Evolutionary conservation across 1,284 basidiomycete species (phyloP), one percentile per base, ranked within the genome.

Genomic region (Fistulina hepatica): DNA sequence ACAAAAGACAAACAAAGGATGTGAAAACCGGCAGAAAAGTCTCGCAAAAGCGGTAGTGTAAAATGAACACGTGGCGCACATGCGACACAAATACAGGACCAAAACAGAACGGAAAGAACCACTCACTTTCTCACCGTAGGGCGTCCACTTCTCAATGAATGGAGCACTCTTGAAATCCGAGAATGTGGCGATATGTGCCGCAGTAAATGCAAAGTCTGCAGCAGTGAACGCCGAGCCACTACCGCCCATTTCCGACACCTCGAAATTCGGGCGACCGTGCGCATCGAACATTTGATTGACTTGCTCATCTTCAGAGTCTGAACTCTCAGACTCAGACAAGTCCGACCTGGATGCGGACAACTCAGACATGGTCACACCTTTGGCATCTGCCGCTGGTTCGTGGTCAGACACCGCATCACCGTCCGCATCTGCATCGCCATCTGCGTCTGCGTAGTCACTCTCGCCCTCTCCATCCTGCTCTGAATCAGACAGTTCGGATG

Each of bases 201-300:
- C 73, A 33, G 72, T 58, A 34, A 69, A 60, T 43, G 71, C 68
- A 40, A 69, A 54, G 50, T 81, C 80, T n/a, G 71, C 71, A 15
- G 62, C 60, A 16, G 65, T 71, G 46, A 73, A 74, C 4, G 64
- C 40, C 19, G 53, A 54, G 7, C 74, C 69, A 36, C 53, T 57
- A 36, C 48, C 49, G 9, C 75, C 73, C 73, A 79, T 77, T 15
- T 65, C 56, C 41, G 55, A 61, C 43, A 71, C 69, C 33, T 73
- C 64, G 16, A 53, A 59, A 7, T 48, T 40, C n/a, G n/a, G n/a
- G n/a, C n/a, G n/a, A n/a, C n/a, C n/a, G n/a, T n/a, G n/a, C n/a
- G n/a, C n/a, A n/a, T n/a, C n/a, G n/a, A n/a, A n/a, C n/a, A n/a
- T n/a, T n/a, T n/a, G n/a, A 31, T 50, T 49, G 12, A 65, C 46